phyloP scores from a whole-genome alignment of 345 rosid genomes.

The Hibiscus tridactylites region DNA sequence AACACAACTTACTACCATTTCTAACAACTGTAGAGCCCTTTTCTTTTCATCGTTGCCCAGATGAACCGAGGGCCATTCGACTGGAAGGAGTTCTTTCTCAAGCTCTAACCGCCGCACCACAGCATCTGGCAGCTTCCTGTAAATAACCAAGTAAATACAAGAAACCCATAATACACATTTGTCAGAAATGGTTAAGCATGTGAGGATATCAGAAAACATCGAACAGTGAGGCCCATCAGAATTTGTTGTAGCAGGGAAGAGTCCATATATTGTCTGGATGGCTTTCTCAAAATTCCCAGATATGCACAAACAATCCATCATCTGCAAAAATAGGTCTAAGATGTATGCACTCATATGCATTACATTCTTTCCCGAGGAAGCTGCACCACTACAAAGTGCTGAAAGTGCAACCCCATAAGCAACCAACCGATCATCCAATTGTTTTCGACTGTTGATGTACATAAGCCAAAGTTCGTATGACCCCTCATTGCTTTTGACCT shows the following conservation, averaged over 20 bases:
- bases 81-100: conserved; percentile 57
- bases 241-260: conserved; percentile 32
- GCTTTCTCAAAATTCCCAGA: conserved; percentile 70
- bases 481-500: conserved; percentile 60
- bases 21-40: conserved; percentile 43
- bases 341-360: conserved; percentile 63
- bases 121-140: conserved; percentile 91
- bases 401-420: conserved; percentile 70
- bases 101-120: conserved; percentile 61
- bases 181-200: conserved; percentile 82
- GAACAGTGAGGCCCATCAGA: conserved; percentile 52
- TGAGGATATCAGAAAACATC: conserved; percentile 71
- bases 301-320: conserved; percentile 66
- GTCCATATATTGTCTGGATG: conserved; percentile 39
- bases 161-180: conserved; percentile 96
- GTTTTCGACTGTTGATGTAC: conserved; percentile 74
- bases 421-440: conserved; percentile 52
- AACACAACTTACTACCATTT: conserved; percentile 34
- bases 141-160: conserved; percentile 92
- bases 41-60: conserved; percentile 45
- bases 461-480: conserved; percentile 87
- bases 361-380: conserved; percentile 32
- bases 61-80: conserved; percentile 71
- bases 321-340: conserved; percentile 84
- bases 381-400: conserved; percentile 41